phyloP scores from a whole-genome alignment of 768 basidiomycete species.

The Xerocomus potaroensis region DNA sequence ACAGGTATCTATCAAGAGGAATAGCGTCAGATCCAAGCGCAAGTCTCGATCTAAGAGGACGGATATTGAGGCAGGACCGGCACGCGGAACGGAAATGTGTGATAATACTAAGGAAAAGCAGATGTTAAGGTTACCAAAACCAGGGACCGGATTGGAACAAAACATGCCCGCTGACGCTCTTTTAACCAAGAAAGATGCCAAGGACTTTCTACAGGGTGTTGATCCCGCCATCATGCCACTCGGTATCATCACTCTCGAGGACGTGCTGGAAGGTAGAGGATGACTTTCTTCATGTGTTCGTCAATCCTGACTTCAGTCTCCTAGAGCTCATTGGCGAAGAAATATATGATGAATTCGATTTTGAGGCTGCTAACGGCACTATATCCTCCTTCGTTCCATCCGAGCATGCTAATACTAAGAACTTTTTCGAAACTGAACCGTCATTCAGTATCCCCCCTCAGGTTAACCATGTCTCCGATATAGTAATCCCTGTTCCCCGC shows the following conservation, averaged over 20 bases:
- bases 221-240: conserved; percentile 81
- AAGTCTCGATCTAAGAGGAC: conserved; percentile 7
- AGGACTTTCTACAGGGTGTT: conserved; percentile 80
- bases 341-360: conserved; percentile 89
- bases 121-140: conserved; percentile 27
- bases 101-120: conserved; percentile 19
- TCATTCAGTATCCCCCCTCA: conserved; percentile 4
- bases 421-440: conserved; percentile 22
- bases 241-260: conserved; percentile 91
- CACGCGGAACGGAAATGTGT: conserved; percentile 12
- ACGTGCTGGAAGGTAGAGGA: conserved; percentile 76
- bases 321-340: conserved; percentile 89
- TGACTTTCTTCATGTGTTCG: background rate
- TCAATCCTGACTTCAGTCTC: conserved; percentile 1
- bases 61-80: conserved; percentile 25
- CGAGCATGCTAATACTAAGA: conserved; percentile 31
- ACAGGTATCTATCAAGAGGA: conserved; percentile 11
- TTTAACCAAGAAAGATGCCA: conserved; percentile 65
- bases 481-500: conserved; percentile 30
- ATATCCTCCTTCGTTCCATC: conserved; percentile 39
- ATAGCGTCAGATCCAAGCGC: conserved; percentile 10
- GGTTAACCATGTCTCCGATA: conserved; percentile 5
- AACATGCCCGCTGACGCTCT: conserved; percentile 89
- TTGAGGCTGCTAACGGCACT: conserved; percentile 64
- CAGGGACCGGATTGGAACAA: conserved; percentile 59